These are phyloP conservation scores for Cladosporium sp. DNA, from an alignment of 2,329 filamentous ascomycete genomes.

Conservation along the genomic window DNA sequence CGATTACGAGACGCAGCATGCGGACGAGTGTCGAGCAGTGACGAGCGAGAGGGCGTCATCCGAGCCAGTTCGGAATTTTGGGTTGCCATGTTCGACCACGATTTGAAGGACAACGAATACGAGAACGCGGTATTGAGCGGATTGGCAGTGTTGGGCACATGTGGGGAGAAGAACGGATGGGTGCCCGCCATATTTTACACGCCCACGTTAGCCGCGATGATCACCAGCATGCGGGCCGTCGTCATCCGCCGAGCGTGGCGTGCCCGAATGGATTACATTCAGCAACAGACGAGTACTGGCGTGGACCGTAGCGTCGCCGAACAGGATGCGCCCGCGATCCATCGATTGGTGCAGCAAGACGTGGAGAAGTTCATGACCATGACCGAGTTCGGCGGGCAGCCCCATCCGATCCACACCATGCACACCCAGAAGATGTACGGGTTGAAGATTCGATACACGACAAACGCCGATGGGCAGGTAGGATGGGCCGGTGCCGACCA, in stretches of 20 bases:
- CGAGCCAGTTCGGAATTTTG: slow-evolving; percentile 5
- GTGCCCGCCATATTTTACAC: slow-evolving; percentile 3
- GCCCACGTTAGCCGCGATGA: background rate
- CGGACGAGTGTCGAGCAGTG: background rate
- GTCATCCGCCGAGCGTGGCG: background rate
- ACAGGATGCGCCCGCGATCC: background rate
- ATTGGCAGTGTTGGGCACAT: background rate
- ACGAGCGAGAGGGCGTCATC: background rate
- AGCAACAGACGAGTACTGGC: background rate
- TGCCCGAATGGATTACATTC: background rate
- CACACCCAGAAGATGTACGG: slow-evolving; percentile 6
- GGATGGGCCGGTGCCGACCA: background rate
- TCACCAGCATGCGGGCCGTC: slow-evolving; percentile 5
- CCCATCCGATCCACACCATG: background rate
- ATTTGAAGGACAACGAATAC: slow-evolving; percentile 4
- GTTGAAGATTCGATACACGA: slow-evolving; percentile 2
- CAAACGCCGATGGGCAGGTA: background rate
- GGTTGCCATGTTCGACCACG: slow-evolving; percentile 2
- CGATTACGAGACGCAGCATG: background rate
- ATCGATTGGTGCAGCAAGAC: background rate
- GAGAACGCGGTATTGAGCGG: slow-evolving; percentile 4
- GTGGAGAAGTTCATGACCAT: background rate
- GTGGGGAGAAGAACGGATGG: background rate
- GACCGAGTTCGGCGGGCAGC: background rate
- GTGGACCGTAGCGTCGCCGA: background rate